A percentile compares a stretch with the other conserved stretches of the same genome.
Conservation (phyloP, 2,329 filamentous ascomycete genomes). For the Trichoderma koningii region DNA sequence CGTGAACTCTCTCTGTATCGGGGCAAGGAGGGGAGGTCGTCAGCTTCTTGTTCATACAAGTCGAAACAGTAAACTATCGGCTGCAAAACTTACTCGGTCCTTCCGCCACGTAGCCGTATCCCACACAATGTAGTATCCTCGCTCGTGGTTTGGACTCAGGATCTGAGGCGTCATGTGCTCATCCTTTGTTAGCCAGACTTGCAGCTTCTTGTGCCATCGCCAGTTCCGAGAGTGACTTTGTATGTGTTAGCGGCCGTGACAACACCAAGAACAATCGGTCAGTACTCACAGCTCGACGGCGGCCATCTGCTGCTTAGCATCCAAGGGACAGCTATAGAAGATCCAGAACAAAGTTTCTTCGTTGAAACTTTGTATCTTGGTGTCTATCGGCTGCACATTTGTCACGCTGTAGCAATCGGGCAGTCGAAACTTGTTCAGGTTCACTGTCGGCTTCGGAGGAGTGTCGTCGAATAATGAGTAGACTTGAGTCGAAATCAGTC, state of each 20-base stretch:
- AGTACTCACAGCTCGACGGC: slow-evolving; percentile 61
- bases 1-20: slow-evolving; percentile 57
- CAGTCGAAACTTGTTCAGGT: slow-evolving; percentile 54
- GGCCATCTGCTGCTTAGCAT: slow-evolving; percentile 64
- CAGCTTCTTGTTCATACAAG: neutral
- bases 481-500: slow-evolving; percentile 59
- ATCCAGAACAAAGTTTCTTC: slow-evolving; percentile 71
- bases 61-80: neutral
- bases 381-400: slow-evolving; percentile 66
- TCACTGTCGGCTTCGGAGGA: slow-evolving; percentile 58
- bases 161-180: slow-evolving; percentile 65
- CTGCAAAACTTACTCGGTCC: slow-evolving; percentile 55
- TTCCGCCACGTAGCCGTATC: slow-evolving; percentile 63
- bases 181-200: slow-evolving; percentile 68
- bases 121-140: slow-evolving; percentile 68
- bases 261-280: neutral
- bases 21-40: neutral
- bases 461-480: slow-evolving; percentile 63
- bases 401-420: slow-evolving; percentile 69
- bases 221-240: slow-evolving; percentile 64
- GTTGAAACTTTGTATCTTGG: slow-evolving; percentile 67
- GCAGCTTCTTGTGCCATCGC: slow-evolving; percentile 69
- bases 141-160: slow-evolving; percentile 60
- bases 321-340: slow-evolving; percentile 66
- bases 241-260: slow-evolving; percentile 17